Percentiles rank a stretch among this genome's conserved stretches.
These are phyloP conservation scores for Xerophyta viscosa DNA, from an alignment of 106 monocot species.

Conservation along the genomic window DNA sequence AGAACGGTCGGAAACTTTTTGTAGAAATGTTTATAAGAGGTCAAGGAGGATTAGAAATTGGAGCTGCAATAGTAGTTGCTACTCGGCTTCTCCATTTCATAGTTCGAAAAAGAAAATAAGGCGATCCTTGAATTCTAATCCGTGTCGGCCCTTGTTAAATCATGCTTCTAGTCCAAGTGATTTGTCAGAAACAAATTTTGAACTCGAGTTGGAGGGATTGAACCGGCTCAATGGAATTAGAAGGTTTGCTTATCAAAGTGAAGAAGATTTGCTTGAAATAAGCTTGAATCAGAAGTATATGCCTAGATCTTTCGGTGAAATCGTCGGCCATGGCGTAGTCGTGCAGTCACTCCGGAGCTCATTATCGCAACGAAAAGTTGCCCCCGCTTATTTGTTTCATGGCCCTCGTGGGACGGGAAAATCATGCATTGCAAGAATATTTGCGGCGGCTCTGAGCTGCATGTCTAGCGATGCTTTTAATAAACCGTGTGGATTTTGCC, in stretches of 20 bases:
- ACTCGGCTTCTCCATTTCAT: slow-evolving; percentile 17
- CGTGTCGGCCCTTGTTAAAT: slow-evolving; percentile 9
- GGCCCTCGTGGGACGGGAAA: slow-evolving; percentile 78
- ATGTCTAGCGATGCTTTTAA: slow-evolving; percentile 25
- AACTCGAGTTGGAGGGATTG: slow-evolving; percentile 24
- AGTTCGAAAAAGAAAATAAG: slow-evolving; percentile 15
- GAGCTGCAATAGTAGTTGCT: slow-evolving; percentile 5
- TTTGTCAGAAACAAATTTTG: slow-evolving; percentile 10
- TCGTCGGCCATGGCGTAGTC: slow-evolving; percentile 54
- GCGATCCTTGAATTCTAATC: too few species aligned
- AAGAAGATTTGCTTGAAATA: slow-evolving; percentile 11
- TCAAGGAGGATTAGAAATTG: slow-evolving; percentile 8
- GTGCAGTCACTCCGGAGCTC: slow-evolving; percentile 55
- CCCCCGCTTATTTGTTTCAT: slow-evolving; percentile 67
- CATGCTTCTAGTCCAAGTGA: too few species aligned
- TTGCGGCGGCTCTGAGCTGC: slow-evolving; percentile 57
- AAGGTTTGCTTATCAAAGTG: slow-evolving; percentile 17
- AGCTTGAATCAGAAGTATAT: slow-evolving; percentile 49
- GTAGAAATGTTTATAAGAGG: slow-evolving; percentile 9
- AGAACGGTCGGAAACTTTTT: too few species aligned
- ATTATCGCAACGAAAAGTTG: slow-evolving; percentile 35
- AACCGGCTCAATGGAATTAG: slow-evolving; percentile 20
- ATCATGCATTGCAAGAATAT: slow-evolving; percentile 49
- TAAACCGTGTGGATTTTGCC: slow-evolving; percentile 56
- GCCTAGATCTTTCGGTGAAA: slow-evolving; percentile 49